Percentiles rank a stretch among this genome's conserved stretches.
These are phyloP conservation scores for Silene noctiflora DNA, from an alignment of 179 eudicot species.

Conservation along the genomic window DNA sequence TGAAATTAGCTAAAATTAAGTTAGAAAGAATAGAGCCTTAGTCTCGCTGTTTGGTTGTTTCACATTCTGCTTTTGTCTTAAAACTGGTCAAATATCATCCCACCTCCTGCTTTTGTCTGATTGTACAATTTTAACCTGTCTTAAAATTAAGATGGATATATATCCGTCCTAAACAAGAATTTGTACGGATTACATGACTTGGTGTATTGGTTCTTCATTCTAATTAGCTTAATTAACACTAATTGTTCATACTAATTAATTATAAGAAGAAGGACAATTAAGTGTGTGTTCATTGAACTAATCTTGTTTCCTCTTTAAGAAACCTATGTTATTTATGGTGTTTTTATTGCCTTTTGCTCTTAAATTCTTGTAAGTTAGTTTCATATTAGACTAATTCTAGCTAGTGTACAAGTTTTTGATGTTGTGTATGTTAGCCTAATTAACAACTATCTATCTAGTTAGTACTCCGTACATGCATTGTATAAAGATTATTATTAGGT, in stretches of 20 bases:
- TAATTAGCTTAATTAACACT: background rate
- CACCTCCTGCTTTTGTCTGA: too few relatives aligned
- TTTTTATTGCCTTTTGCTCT: background rate
- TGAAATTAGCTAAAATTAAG: too few relatives aligned
- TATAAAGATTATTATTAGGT: background rate
- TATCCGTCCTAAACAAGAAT: too few relatives aligned
- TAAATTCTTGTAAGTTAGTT: slow-evolving; percentile 1
- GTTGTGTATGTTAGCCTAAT: slow-evolving; percentile 1
- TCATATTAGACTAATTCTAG: background rate
- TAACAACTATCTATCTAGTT: background rate
- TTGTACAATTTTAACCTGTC: too few relatives aligned
- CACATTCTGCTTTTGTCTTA: too few relatives aligned
- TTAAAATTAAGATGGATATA: too few relatives aligned
- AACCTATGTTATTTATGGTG: background rate
- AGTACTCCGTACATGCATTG: background rate
- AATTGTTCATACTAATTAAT: background rate
- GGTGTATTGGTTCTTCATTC: too few relatives aligned
- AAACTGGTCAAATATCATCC: too few relatives aligned
- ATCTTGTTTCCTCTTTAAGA: background rate
- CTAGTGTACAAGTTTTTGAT: background rate
- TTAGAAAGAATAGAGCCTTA: too few relatives aligned
- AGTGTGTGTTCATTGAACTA: background rate
- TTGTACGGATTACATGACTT: too few relatives aligned
- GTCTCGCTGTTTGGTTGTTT: too few relatives aligned
- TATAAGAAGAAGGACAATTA: background rate